Percentiles rank a stretch among this genome's conserved stretches.
These are phyloP conservation scores for Cystobasidium ongulense DNA, from an alignment of 768 basidiomycete species.

Conservation along the genomic window DNA sequence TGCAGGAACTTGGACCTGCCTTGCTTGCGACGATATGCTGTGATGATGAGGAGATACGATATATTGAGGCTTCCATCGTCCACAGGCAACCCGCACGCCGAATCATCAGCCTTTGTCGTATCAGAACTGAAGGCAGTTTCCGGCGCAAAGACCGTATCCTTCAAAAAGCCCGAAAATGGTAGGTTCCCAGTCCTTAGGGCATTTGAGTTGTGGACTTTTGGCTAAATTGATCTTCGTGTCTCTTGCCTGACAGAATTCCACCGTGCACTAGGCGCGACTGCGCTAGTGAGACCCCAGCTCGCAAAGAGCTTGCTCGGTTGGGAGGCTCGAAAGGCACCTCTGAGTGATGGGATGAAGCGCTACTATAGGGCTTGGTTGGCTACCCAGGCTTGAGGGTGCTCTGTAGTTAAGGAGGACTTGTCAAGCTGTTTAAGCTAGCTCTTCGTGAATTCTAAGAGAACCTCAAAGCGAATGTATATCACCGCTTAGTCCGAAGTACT, in stretches of 20 bases:
- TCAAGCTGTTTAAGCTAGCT: too few species aligned
- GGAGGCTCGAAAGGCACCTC: constrained; percentile 12
- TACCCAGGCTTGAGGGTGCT: neutral
- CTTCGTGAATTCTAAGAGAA: too few species aligned
- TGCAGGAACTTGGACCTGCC: neutral
- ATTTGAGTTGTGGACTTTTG: too few species aligned
- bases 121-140: neutral
- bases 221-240: too few species aligned
- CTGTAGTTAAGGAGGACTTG: too few species aligned
- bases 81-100: neutral
- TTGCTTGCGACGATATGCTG: too few species aligned
- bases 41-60: too few species aligned
- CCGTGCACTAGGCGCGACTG: neutral
- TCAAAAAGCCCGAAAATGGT: constrained; percentile 28
- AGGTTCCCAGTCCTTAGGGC: neutral
- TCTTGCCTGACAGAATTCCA: constrained; percentile 17
- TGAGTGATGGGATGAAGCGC: constrained; percentile 13
- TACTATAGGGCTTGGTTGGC: constrained; percentile 30
- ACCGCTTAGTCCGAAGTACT: too few species aligned
- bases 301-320: constrained; percentile 19
- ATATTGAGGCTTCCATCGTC: too few species aligned
- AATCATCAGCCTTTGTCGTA: neutral
- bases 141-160: neutral
- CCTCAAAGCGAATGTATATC: too few species aligned
- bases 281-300: constrained; percentile 6